These are phyloP conservation scores for Phellopilus nigrolimitatus DNA, from an alignment of 1,284 basidiomycete species.

Conservation along the genomic window DNA sequence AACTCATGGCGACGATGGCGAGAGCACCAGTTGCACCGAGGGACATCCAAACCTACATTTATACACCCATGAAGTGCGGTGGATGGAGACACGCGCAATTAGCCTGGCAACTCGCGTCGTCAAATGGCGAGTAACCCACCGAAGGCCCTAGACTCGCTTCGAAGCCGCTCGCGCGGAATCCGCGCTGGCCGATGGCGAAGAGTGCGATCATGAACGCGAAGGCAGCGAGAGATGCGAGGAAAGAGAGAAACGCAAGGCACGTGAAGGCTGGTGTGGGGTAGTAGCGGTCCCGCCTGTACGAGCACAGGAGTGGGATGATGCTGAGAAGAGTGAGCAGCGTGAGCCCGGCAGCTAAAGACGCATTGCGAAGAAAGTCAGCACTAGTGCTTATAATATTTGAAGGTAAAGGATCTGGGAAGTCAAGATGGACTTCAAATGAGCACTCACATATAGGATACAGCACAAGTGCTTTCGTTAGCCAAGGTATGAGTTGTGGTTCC, in stretches of 20 bases:
- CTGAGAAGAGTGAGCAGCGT: conserved; percentile 23
- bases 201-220: conserved; percentile 27
- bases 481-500: conserved; percentile 24
- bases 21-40: conserved; percentile 27
- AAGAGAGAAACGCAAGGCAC: conserved; percentile 25
- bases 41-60: conserved; percentile 29
- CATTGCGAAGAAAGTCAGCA: background rate
- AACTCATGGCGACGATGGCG: conserved; percentile 25
- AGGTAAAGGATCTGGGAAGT: conserved; percentile 1
- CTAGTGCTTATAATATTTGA: background rate
- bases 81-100: background rate
- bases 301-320: conserved; percentile 27
- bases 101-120: background rate
- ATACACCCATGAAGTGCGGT: background rate
- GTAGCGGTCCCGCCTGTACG: conserved; percentile 21
- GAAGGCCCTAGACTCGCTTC: conserved; percentile 27
- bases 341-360: conserved; percentile 26
- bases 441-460: conserved; percentile 29
- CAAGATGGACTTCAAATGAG: background rate
- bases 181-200: conserved; percentile 25
- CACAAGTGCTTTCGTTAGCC: conserved; percentile 26
- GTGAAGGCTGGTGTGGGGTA: conserved; percentile 27
- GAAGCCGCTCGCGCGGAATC: conserved; percentile 25
- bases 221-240: conserved; percentile 25
- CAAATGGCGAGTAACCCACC: conserved; percentile 22